phyloP scores from a whole-genome alignment of 768 basidiomycete genomes.

The Lactarius hatsudake region DNA sequence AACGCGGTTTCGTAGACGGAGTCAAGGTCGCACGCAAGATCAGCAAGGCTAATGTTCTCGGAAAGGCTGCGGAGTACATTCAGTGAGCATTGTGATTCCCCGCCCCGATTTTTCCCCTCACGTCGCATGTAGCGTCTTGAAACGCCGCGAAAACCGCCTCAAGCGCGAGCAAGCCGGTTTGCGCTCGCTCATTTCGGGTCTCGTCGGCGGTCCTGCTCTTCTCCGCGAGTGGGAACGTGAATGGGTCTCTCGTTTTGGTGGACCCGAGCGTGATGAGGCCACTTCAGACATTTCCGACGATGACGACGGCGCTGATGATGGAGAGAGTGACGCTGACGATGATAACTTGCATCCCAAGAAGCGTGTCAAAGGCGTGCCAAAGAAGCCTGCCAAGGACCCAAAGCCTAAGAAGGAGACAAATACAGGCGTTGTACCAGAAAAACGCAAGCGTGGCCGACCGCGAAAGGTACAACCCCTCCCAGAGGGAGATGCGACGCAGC shows the following conservation, averaged over 20 bases:
- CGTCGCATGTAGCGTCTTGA: constrained; percentile 55
- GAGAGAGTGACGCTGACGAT: constrained; percentile 41
- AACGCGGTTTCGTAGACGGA: constrained; percentile 86
- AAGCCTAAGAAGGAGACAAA: constrained; percentile 35
- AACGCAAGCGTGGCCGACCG: constrained; percentile 81
- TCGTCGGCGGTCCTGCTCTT: constrained; percentile 72
- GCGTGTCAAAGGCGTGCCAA: constrained; percentile 49
- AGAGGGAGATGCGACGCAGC: constrained; percentile 26
- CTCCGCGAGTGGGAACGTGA: constrained; percentile 73
- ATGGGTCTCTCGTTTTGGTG: constrained; percentile 73
- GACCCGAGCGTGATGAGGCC: constrained; percentile 66
- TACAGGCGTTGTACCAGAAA: constrained; percentile 52
- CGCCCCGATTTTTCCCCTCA: background rate
- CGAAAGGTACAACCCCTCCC: constrained; percentile 62
- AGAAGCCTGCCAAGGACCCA: constrained; percentile 40
- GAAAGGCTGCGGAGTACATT: constrained; percentile 90
- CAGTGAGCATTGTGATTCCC: constrained; percentile 38
- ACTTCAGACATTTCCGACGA: constrained; percentile 41
- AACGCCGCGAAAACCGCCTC: constrained; percentile 70
- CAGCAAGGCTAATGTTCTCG: constrained; percentile 86
- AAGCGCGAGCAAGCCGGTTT: constrained; percentile 74
- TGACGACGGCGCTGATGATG: constrained; percentile 51
- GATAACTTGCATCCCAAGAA: constrained; percentile 57
- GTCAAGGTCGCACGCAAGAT: constrained; percentile 89
- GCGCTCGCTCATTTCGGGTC: constrained; percentile 61